phyloP scores from a whole-genome alignment of 805 yeast genomes.

The Hanseniaspora clermontiae region DNA sequence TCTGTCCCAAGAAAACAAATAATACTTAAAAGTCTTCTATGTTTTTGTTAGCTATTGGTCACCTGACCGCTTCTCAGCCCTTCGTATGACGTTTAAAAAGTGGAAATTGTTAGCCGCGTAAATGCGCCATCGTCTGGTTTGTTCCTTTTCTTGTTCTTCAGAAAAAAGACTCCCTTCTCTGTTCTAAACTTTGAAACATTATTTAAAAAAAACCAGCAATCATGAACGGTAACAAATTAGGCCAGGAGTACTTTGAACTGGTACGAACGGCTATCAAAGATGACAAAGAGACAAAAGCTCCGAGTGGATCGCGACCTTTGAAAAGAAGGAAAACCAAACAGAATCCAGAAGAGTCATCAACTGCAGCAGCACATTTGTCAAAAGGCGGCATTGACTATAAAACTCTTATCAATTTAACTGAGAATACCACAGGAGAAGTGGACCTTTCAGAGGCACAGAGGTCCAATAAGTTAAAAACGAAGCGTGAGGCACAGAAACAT shows the following conservation, averaged over 20 bases:
- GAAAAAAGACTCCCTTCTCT: no score
- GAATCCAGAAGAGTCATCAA: background rate
- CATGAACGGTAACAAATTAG: background rate
- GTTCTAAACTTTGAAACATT: background rate
- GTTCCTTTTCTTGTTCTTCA: background rate
- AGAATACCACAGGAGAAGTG: slow-evolving; percentile 4
- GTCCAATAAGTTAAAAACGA: background rate
- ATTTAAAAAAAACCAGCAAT: background rate
- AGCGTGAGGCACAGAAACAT: background rate
- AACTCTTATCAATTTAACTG: background rate
- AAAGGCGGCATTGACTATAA: background rate
- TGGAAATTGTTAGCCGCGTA: background rate
- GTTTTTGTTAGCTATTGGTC: no score
- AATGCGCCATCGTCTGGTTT: background rate
- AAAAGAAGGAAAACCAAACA: slow-evolving; percentile 6
- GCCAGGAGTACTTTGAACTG: slow-evolving; percentile 12
- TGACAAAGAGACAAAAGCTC: background rate
- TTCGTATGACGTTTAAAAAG: no score
- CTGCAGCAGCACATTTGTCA: background rate
- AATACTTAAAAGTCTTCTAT: no score
- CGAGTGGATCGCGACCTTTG: background rate
- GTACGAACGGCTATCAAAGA: slow-evolving; percentile 2
- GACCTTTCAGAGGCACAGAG: background rate
- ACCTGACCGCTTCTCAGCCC: no score
- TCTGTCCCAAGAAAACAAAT: no score